Evolutionary conservation across 2,329 filamentous ascomycete species (phyloP).

Genomic region (Bisporella sp.): DNA sequence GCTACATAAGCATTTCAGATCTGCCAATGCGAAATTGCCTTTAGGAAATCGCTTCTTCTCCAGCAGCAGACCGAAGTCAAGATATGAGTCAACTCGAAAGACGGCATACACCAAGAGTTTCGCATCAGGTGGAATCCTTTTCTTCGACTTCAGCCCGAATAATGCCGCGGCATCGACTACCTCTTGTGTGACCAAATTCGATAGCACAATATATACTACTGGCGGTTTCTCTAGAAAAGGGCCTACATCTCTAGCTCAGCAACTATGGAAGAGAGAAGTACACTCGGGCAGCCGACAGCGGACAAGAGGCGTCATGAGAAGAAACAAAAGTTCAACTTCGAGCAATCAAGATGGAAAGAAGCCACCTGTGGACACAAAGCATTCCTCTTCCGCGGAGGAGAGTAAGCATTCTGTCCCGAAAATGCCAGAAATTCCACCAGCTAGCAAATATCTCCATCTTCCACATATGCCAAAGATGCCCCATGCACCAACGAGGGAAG

Average conservation of each 20-base stretch:
- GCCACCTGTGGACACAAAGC: conserved; percentile 14
- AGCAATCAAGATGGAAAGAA: conserved; percentile 16
- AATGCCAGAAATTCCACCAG: conserved; percentile 14
- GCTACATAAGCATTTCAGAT: conserved; percentile 7
- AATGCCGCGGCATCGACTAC: conserved; percentile 28
- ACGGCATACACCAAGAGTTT: conserved; percentile 38
- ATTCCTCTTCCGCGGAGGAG: conserved; percentile 9
- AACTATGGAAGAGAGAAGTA: conserved; percentile 23
- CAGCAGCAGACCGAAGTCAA: conserved; percentile 12
- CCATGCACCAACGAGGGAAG: conserved; percentile 90
- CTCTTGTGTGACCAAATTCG: conserved; percentile 13
- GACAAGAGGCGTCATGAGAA: conserved; percentile 11
- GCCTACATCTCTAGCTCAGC: conserved; percentile 10
- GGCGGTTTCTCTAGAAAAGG: not conserved
- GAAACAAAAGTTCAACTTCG: conserved; percentile 26
- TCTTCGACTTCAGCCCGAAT: conserved; percentile 37
- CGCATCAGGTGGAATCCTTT: conserved; percentile 46
- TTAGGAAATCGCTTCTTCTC: conserved; percentile 13
- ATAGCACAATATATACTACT: conserved; percentile 19
- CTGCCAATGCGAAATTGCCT: conserved; percentile 7
- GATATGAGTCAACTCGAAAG: conserved; percentile 31
- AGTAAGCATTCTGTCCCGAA: conserved; percentile 6
- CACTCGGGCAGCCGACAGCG: conserved; percentile 22
- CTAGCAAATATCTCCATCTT: conserved; percentile 48
- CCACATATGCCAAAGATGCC: conserved; percentile 65